These are phyloP conservation scores for Pythium sukuiense DNA, from an alignment of 352 stramenopile genomes.

Conservation along the genomic window DNA sequence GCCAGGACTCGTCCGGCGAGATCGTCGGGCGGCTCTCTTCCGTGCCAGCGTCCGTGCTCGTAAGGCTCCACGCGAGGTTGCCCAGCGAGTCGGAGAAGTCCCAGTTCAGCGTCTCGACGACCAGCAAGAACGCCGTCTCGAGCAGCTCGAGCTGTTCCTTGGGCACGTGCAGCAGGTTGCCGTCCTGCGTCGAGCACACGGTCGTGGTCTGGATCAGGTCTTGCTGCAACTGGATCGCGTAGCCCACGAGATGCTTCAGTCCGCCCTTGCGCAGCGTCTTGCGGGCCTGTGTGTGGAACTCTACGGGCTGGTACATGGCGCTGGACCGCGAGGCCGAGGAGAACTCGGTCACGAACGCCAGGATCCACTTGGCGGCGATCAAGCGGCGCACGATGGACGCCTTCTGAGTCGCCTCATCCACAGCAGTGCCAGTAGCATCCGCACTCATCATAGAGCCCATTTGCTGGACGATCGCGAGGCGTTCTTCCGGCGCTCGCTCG, in stretches of 20 bases:
- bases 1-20: conserved; percentile 65
- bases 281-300: conserved; percentile 81
- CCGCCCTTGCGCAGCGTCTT: conserved; percentile 58
- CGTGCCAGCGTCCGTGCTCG: conserved; percentile 28
- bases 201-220: conserved; percentile 73
- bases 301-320: conserved; percentile 79
- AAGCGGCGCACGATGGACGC: conserved; percentile 38
- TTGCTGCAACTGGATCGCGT: conserved; percentile 65
- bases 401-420: conserved; percentile 1
- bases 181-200: conserved; percentile 38
- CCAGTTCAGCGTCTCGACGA: conserved; percentile 83
- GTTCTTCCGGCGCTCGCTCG: conserved; percentile 53
- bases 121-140: conserved; percentile 72
- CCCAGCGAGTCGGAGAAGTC: conserved; percentile 58
- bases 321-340: conserved; percentile 74
- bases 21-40: conserved; percentile 46
- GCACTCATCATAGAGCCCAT: conserved; percentile 65
- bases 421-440: not conserved
- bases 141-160: conserved; percentile 72
- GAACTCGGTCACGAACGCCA: conserved; percentile 86
- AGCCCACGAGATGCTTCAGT: conserved; percentile 58
- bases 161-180: conserved; percentile 36
- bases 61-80: conserved; percentile 74
- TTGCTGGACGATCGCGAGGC: conserved; percentile 59
- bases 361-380: conserved; percentile 77